Base-by-base conservation (phyloP, 805 yeast species). In the Candida ascalaphidarum region DNA sequence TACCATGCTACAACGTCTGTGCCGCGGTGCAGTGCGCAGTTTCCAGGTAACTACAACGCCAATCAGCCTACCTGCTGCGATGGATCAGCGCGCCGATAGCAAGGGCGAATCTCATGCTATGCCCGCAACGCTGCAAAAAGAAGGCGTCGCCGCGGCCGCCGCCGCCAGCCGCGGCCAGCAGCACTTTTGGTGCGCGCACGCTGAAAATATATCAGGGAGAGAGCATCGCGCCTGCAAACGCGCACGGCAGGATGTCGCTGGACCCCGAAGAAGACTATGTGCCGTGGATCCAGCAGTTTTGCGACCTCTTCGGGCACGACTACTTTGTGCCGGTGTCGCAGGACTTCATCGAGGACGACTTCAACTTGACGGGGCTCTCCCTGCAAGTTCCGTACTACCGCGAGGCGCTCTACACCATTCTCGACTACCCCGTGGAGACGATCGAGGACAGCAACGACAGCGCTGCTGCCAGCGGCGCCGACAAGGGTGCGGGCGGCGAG, bases 301-400 rank as follows among this genome's bases (percentile, higher is more conserved):
- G 94, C 48, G 70, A 80, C 26, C 61, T 74, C 42, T 80, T 78
- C 45, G 89, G 89, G 14, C 89, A 83, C 50, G 94, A 92, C 48
- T 89, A 78, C 52, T 86, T 86, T 53, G 94, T 88, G 24, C 94
- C 88, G 42, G 95, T 92, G 5, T 70, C 86, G 1, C 85, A 82
- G 26, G 96, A 85, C 27, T 92, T 86, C 54, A 84, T 92, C 35
- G 96, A 88, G 44, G 98, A 92, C 55, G 97, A 92, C 41, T 92
- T 92, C 67, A 92, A 92, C 50, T 67, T 92, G 45, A 88, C 97
- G 1, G 96, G 97, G 1, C 66, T 92, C 29, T 68, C 81, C 18
- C 71, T 78, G 39, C 75, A 82, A 33, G 95, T 92, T 7, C 95
- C 96, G 4, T 83, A 78, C 50, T 92, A 88, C 54, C 65, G 89